phyloP scores from a whole-genome alignment of 306 rosid genomes.

The Trifolium dubium region DNA sequence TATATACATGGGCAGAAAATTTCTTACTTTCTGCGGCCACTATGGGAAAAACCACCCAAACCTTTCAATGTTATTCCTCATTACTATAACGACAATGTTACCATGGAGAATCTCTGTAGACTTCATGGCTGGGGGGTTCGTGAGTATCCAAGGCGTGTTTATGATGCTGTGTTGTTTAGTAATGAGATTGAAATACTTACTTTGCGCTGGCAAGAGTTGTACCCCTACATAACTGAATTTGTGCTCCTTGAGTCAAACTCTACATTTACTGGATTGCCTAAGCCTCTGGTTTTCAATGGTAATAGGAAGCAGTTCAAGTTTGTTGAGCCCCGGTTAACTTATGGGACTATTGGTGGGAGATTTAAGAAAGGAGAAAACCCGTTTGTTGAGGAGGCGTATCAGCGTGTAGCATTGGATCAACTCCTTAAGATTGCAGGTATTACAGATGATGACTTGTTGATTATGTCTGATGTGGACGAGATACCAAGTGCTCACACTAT shows the following conservation, averaged over 20 bases:
- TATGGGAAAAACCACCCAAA: conserved; percentile 96
- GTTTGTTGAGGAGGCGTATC: conserved; percentile 96
- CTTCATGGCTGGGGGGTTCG: conserved; percentile 98
- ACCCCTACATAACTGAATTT: conserved; percentile 84
- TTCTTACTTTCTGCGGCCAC: conserved; percentile 93
- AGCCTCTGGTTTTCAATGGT: conserved; percentile 69
- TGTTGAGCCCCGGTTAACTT: conserved; percentile 78
- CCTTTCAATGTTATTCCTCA: conserved; percentile 84
- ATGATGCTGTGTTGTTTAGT: conserved; percentile 94
- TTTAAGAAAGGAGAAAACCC: conserved; percentile 93
- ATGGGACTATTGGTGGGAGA: conserved; percentile 83
- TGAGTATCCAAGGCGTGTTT: conserved; percentile 92
- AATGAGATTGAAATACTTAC: conserved; percentile 91
- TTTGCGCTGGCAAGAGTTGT: conserved; percentile 88
- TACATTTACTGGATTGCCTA: conserved; percentile 82
- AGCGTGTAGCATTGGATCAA: conserved; percentile 89
- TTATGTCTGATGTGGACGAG: conserved; percentile 99
- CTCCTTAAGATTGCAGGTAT: conserved; percentile 91
- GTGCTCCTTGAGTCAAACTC: conserved; percentile 96
- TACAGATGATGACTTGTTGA: conserved; percentile 89
- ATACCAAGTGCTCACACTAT: conserved; percentile 98
- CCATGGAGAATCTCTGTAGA: conserved; percentile 86
- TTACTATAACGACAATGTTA: conserved; percentile 84
- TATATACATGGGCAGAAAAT: conserved; percentile 96
- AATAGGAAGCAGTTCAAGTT: conserved; percentile 71